These are phyloP conservation scores for Nicotiana attenuata DNA, from an alignment of 257 asterid genomes.

Conservation along the genomic window DNA sequence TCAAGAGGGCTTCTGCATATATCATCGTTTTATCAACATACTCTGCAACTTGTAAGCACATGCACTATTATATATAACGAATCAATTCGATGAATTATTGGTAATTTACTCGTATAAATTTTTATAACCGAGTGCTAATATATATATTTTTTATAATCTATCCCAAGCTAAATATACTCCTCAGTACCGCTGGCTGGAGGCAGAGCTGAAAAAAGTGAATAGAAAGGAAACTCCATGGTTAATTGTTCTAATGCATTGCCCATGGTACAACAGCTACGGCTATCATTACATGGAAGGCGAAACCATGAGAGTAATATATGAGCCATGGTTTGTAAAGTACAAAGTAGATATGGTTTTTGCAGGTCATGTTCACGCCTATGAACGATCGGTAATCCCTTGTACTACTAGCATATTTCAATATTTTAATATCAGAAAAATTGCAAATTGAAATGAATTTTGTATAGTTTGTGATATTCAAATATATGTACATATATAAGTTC, in stretches of 20 bases:
- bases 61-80: background rate
- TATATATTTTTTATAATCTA: background rate
- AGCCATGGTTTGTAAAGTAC: slow-evolving; percentile 62
- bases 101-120: background rate
- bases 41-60: slow-evolving; percentile 64
- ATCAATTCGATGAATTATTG: too few relatives aligned
- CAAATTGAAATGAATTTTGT: too few relatives aligned
- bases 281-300: slow-evolving; percentile 89
- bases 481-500: too few relatives aligned
- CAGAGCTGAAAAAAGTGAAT: slow-evolving; percentile 66
- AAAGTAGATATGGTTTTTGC: slow-evolving; percentile 83
- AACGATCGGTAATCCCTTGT: slow-evolving; percentile 45
- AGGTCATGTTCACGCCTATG: slow-evolving; percentile 91
- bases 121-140: too few relatives aligned
- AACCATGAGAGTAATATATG: slow-evolving; percentile 82
- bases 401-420: too few relatives aligned
- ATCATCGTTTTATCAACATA: slow-evolving; percentile 80
- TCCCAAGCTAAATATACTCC: slow-evolving; percentile 71
- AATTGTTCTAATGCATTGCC: slow-evolving; percentile 74
- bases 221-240: slow-evolving; percentile 84
- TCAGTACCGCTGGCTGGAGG: slow-evolving; percentile 58
- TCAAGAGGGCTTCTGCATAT: slow-evolving; percentile 83
- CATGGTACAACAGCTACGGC: slow-evolving; percentile 84
- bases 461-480: too few relatives aligned
- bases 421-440: too few relatives aligned